A percentile compares a stretch with the other conserved stretches of the same genome.
Evolutionary conservation across 768 basidiomycete genomes (phyloP).

Genomic region (Clitopilus passeckerianus): DNA sequence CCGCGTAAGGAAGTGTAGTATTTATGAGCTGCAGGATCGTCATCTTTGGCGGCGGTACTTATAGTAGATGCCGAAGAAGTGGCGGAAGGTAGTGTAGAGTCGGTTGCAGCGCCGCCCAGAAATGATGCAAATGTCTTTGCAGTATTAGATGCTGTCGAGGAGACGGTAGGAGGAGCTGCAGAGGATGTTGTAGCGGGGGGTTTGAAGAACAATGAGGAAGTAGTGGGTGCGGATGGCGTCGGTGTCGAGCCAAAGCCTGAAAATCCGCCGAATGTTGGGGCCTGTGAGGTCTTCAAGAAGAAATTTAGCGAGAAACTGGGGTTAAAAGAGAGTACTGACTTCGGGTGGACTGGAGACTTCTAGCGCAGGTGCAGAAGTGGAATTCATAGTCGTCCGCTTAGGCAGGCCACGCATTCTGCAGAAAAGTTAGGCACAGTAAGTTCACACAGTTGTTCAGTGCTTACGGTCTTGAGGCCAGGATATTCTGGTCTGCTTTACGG

Average conservation of each 20-base stretch:
- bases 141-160: conserved; percentile 36
- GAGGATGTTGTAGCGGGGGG: conserved; percentile 11
- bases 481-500: conserved; percentile 54
- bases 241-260: conserved; percentile 41
- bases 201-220: conserved; percentile 35
- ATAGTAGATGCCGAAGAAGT: background rate
- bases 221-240: conserved; percentile 15
- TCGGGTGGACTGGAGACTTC: conserved; percentile 12
- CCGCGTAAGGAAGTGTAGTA: conserved; percentile 73
- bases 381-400: conserved; percentile 29
- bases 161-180: conserved; percentile 17
- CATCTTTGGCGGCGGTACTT: conserved; percentile 13
- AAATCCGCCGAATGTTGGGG: conserved; percentile 48
- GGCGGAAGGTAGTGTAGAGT: background rate
- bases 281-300: conserved; percentile 8
- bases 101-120: conserved; percentile 16
- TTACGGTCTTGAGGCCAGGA: conserved; percentile 53
- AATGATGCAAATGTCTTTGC: conserved; percentile 51
- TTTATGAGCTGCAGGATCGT: conserved; percentile 33
- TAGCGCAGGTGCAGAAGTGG: conserved; percentile 19
- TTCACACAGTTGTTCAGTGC: conserved; percentile 15
- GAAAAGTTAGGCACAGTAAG: conserved; percentile 8
- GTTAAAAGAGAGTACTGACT: conserved; percentile 3
- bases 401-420: conserved; percentile 64
- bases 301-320: background rate